These are phyloP conservation scores for Phytophthora constricta DNA, from an alignment of 352 stramenopile species.

Conservation along the genomic window DNA sequence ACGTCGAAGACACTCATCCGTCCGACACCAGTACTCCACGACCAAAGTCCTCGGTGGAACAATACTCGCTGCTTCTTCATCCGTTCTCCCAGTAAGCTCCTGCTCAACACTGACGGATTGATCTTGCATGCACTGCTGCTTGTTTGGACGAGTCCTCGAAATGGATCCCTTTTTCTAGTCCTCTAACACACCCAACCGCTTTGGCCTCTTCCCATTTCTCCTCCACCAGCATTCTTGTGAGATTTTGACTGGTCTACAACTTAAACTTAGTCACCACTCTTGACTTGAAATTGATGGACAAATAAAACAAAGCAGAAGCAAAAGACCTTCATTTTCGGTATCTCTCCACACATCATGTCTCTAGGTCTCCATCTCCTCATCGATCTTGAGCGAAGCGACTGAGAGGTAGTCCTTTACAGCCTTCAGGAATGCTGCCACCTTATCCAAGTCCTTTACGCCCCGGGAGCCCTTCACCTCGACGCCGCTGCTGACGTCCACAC, in stretches of 20 bases:
- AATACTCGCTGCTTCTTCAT: no score
- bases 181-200: no score
- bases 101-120: no score
- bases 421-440: constrained; percentile 70
- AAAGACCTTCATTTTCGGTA: constrained; percentile 11
- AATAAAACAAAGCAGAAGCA: constrained; percentile 8
- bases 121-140: constrained; percentile 6
- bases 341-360: constrained; percentile 5
- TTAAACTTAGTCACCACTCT: constrained; percentile 30
- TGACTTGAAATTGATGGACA: constrained; percentile 21
- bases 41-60: constrained; percentile 48
- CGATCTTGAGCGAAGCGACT: constrained; percentile 66
- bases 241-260: constrained; percentile 1
- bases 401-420: constrained; percentile 65
- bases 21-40: constrained; percentile 83
- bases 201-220: constrained; percentile 4
- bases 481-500: constrained; percentile 96
- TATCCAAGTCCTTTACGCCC: constrained; percentile 72
- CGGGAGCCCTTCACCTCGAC: constrained; percentile 89
- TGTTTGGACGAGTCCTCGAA: constrained; percentile 2
- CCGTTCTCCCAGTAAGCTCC: no score
- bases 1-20: constrained; percentile 81
- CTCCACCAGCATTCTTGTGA: constrained; percentile 10
- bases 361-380: constrained; percentile 58
- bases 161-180: no score